Base-by-base conservation (phyloP, 208 protist genomes). In the Crithidia bombi region DNA sequence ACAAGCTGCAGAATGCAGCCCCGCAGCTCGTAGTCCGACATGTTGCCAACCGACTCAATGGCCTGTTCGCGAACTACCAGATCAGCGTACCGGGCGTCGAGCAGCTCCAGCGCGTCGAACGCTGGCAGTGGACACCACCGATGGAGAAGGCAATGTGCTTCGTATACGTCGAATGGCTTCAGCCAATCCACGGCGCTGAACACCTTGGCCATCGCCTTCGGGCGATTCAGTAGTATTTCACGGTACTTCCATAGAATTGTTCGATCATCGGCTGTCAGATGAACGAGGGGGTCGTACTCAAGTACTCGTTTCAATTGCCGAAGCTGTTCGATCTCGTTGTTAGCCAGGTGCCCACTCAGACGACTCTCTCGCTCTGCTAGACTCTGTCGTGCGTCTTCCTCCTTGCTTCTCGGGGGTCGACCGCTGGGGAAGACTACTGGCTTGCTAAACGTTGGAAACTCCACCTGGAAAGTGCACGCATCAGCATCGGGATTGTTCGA, bases 1-100 rank as follows among this genome's bases (percentile, higher is more conserved):
- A 94, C 82, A 5, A 97, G 84, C 75, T 97, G 93, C 64, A 96
- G 50, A 54, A 96, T 77, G 65, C 86, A 91, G 2, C 85, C 72
- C 7, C 63, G 75, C n/a, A 95, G 82, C 55, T 93, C 83, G 30
- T 89, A 79, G 65, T 95, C 86, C 44, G 44, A 71, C 69, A 96
- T 87, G 26, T 69, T 55, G 9, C 85, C 78, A 10, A 94, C 64
- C 44, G 25, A 86, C 46, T 76, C 75, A 33, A 94, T 77, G 17
- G 91, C 91, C 69, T 91, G 84, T 72, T 89, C 81, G 26, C 91
- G 65, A 47, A 95, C 87, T 19, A 77, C 64, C 9, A 73, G 69
- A 66, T 96, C 88, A 1, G 82, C 87, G 73, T 85, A 90, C 4
- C 73, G 78, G 21, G 77, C 78, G 63, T 96, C 90, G 3, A 97